phyloP scores from a whole-genome alignment of 2,329 filamentous ascomycete genomes.

The Didymella glomerata region DNA sequence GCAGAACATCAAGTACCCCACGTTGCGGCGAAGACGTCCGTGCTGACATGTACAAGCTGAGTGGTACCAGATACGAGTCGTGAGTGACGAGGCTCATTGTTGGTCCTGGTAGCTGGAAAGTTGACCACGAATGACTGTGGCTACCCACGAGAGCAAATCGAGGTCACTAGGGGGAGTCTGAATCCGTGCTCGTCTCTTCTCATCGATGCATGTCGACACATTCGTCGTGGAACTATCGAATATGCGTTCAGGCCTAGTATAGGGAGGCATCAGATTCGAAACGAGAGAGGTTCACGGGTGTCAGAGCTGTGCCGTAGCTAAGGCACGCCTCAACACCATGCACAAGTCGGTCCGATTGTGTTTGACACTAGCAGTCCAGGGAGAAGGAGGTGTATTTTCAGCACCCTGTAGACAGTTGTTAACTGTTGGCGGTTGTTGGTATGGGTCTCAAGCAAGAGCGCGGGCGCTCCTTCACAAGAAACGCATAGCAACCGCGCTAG shows the following conservation, averaged over 20 bases:
- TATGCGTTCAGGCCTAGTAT: neutral
- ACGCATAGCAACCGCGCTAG: neutral
- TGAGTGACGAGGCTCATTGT: conserved; percentile 1
- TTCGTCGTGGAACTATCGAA: neutral
- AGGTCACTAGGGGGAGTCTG: neutral
- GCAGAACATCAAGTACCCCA: neutral
- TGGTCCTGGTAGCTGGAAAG: neutral
- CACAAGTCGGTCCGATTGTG: neutral
- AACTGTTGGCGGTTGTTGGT: neutral
- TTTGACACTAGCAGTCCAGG: neutral
- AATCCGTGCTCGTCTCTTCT: neutral
- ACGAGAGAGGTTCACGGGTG: neutral
- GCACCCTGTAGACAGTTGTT: neutral
- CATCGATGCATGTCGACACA: neutral
- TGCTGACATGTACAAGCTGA: neutral
- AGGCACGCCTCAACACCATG: neutral
- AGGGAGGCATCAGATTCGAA: neutral
- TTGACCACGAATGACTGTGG: neutral
- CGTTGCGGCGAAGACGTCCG: neutral
- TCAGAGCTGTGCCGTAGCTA: neutral
- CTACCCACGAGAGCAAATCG: neutral
- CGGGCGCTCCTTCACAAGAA: neutral
- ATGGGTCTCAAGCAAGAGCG: neutral
- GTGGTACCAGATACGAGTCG: neutral
- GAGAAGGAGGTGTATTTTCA: neutral